These are phyloP conservation scores for Yamadazyma blattariae DNA, from an alignment of 1,139 yeast genomes.

Conservation along the genomic window DNA sequence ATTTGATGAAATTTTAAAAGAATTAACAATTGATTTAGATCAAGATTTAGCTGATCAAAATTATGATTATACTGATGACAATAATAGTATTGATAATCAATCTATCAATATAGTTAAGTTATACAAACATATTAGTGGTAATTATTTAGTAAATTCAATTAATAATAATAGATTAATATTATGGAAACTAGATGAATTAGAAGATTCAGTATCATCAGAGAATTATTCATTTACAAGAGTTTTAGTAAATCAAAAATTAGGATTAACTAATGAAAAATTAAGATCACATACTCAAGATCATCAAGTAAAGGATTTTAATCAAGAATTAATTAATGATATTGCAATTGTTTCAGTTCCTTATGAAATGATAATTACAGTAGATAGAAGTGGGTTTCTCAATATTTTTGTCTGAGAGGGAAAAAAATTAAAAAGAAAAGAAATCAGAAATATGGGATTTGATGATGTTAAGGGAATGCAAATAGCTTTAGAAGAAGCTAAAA, in stretches of 20 bases:
- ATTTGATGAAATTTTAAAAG: conserved; percentile 10
- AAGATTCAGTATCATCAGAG: conserved; percentile 22
- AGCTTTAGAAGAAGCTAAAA: conserved; percentile 70
- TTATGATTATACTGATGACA: background rate
- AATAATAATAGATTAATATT: conserved; percentile 25
- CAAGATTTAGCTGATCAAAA: background rate
- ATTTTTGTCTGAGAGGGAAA: conserved; percentile 19
- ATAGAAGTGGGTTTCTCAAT: conserved; percentile 59
- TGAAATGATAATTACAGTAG: conserved; percentile 61
- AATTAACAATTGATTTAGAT: conserved; percentile 11
- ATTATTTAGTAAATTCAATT: conserved; percentile 24
- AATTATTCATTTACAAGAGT: conserved; percentile 14
- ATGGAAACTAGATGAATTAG: conserved; percentile 29
- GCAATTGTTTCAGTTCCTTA: conserved; percentile 48
- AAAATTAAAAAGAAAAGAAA: background rate
- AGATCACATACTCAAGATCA: conserved; percentile 3
- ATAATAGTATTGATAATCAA: background rate
- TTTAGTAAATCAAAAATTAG: conserved; percentile 7
- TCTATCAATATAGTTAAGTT: conserved; percentile 2
- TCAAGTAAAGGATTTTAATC: conserved; percentile 7
- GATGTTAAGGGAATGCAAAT: conserved; percentile 65
- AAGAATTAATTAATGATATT: conserved; percentile 50
- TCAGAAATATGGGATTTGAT: conserved; percentile 46
- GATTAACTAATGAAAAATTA: conserved; percentile 7
- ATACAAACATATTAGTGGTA: conserved; percentile 8